phyloP scores from a whole-genome alignment of 108 stramenopile genomes.

The Cyclotella choctawhatcheeana region DNA sequence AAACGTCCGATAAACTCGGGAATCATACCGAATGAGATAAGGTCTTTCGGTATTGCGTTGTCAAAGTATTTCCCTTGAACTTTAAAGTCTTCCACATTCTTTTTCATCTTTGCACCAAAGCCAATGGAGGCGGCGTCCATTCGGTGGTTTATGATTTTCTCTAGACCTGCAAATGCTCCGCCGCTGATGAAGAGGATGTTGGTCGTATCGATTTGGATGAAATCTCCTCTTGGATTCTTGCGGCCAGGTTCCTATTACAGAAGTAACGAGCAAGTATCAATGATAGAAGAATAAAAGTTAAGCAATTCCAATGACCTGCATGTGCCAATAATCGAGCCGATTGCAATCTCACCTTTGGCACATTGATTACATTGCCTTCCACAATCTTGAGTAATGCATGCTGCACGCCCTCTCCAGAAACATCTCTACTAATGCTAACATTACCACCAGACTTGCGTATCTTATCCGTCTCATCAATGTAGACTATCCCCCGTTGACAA shows the following conservation, averaged over 20 bases:
- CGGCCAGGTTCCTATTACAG: constrained; percentile 78
- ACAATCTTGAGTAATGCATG: constrained; percentile 98
- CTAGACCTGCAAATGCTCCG: constrained; percentile 97
- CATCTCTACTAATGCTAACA: constrained; percentile 95
- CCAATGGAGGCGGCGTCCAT: constrained; percentile 95
- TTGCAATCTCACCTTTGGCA: constrained; percentile 97
- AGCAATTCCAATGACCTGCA: neutral
- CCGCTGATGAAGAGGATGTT: constrained; percentile 98
- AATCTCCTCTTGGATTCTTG: constrained; percentile 95
- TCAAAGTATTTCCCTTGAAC: constrained; percentile 91
- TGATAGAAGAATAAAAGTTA: neutral
- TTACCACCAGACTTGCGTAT: constrained; percentile 93
- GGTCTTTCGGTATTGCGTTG: constrained; percentile 93
- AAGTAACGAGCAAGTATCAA: neutral
- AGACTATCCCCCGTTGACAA: constrained; percentile 93
- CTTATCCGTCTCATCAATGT: constrained; percentile 96
- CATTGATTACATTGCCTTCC: constrained; percentile 97
- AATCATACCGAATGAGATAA: constrained; percentile 95
- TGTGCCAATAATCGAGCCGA: neutral
- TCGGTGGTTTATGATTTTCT: constrained; percentile 90
- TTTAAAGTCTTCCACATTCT: constrained; percentile 85
- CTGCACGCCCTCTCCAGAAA: constrained; percentile 97
- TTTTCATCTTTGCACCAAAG: constrained; percentile 96
- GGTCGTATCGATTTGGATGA: constrained; percentile 96
- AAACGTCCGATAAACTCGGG: constrained; percentile 98